A percentile compares a stretch with the other conserved stretches of the same genome.
These are phyloP conservation scores for Cutaneotrichosporon sp. DNA, from an alignment of 1,284 basidiomycete genomes.

Conservation along the genomic window DNA sequence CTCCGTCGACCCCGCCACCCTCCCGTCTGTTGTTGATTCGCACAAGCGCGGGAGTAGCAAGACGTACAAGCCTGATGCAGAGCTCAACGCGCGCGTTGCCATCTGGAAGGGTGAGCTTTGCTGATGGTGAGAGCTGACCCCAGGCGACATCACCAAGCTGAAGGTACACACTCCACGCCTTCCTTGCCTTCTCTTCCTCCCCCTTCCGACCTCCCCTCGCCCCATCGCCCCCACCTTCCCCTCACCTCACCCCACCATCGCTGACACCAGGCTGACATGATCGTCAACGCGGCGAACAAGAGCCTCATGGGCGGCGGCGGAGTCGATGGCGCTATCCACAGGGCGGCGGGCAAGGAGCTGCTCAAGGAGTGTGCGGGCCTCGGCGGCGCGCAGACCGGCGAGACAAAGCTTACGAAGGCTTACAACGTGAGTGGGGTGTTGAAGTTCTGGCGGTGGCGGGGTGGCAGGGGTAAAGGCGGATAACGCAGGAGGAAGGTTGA, in stretches of 20 bases:
- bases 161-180: slow-evolving; percentile 37
- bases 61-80: slow-evolving; percentile 18
- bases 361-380: slow-evolving; percentile 68
- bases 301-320: slow-evolving; percentile 67
- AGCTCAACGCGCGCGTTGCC: slow-evolving; percentile 35
- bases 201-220: too few species aligned
- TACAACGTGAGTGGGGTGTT: slow-evolving; percentile 48
- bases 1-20: slow-evolving; percentile 21
- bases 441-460: too few species aligned
- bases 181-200: background rate
- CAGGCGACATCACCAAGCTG: slow-evolving; percentile 51
- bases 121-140: slow-evolving; percentile 12
- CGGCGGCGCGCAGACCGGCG: slow-evolving; percentile 76
- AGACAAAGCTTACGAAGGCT: slow-evolving; percentile 56
- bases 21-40: slow-evolving; percentile 36
- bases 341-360: slow-evolving; percentile 74
- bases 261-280: slow-evolving; percentile 62
- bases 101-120: slow-evolving; percentile 41
- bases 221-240: too few species aligned
- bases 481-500: too few species aligned
- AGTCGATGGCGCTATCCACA: slow-evolving; percentile 61
- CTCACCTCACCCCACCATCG: background rate
- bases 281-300: slow-evolving; percentile 86
- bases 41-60: slow-evolving; percentile 7
- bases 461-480: too few species aligned